These are phyloP conservation scores for Leishmania martiniquensis DNA, from an alignment of 208 protist species.

Conservation along the genomic window DNA sequence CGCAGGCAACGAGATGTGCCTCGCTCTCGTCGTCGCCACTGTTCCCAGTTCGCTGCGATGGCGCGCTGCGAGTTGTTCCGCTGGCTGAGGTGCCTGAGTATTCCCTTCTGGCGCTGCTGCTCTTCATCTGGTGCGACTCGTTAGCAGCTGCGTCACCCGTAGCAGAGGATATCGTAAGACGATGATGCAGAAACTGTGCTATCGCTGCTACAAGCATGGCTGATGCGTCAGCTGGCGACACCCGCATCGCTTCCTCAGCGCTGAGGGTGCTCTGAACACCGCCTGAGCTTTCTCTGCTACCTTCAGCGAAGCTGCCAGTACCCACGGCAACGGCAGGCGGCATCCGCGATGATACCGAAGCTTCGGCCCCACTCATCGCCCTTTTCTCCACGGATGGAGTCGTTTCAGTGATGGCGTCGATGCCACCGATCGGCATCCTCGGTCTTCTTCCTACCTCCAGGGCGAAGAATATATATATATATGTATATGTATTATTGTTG, in stretches of 20 bases:
- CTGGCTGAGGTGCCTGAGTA: not conserved
- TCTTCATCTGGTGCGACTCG: not conserved
- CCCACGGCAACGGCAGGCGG: not conserved
- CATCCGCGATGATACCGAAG: not conserved
- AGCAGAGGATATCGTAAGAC: not conserved
- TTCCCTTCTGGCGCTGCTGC: not conserved
- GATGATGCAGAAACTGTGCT: not conserved
- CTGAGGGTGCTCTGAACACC: too few relatives aligned
- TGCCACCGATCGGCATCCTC: conserved; percentile 2
- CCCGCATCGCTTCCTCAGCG: not conserved
- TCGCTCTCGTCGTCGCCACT: not conserved
- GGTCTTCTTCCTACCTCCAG: not conserved
- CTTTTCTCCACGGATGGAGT: not conserved
- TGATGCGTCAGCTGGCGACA: not conserved
- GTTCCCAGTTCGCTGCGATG: not conserved
- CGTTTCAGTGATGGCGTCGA: not conserved
- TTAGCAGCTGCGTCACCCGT: not conserved
- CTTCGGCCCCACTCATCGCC: not conserved
- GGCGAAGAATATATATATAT: too few relatives aligned
- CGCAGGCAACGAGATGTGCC: not conserved
- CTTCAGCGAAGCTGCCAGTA: not conserved
- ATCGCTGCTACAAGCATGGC: conserved; percentile 3
- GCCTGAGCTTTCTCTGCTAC: not conserved
- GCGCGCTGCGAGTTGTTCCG: not conserved
- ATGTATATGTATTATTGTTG: not conserved